Evolutionary conservation across 768 basidiomycete genomes (phyloP).

Genomic region (Boletellus sp.): DNA sequence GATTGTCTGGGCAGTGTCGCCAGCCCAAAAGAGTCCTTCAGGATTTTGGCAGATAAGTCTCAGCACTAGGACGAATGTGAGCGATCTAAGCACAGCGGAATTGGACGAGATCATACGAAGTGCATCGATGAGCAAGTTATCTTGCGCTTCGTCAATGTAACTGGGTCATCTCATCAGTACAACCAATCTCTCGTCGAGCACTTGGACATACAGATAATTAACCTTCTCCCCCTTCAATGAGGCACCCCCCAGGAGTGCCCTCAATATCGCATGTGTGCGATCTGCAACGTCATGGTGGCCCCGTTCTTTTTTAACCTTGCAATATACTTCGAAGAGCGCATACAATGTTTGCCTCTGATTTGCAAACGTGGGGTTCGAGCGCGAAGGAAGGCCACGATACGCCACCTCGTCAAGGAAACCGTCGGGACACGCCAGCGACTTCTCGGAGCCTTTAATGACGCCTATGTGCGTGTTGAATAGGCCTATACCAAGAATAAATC

Average conservation of each 20-base stretch:
- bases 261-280: conserved; percentile 53
- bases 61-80: conserved; percentile 44
- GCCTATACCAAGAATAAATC: background rate
- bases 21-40: conserved; percentile 73
- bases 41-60: conserved; percentile 59
- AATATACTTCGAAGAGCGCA: conserved; percentile 50
- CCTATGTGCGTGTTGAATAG: conserved; percentile 29
- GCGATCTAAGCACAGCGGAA: background rate
- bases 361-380: conserved; percentile 54
- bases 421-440: conserved; percentile 33
- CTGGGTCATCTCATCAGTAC: conserved; percentile 22
- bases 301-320: conserved; percentile 39
- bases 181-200: background rate
- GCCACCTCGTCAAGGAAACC: conserved; percentile 41
- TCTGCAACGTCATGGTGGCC: conserved; percentile 58
- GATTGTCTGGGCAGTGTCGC: conserved; percentile 78
- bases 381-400: conserved; percentile 48
- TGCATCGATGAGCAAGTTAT: conserved; percentile 64
- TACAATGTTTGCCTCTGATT: conserved; percentile 47
- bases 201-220: conserved; percentile 49
- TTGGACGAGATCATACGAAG: conserved; percentile 38
- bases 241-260: conserved; percentile 27
- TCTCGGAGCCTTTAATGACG: conserved; percentile 65
- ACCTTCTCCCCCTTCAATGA: conserved; percentile 40
- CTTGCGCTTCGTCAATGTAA: conserved; percentile 74